phyloP scores from a whole-genome alignment of 768 basidiomycete genomes.

The Panaeolus papilionaceus region DNA sequence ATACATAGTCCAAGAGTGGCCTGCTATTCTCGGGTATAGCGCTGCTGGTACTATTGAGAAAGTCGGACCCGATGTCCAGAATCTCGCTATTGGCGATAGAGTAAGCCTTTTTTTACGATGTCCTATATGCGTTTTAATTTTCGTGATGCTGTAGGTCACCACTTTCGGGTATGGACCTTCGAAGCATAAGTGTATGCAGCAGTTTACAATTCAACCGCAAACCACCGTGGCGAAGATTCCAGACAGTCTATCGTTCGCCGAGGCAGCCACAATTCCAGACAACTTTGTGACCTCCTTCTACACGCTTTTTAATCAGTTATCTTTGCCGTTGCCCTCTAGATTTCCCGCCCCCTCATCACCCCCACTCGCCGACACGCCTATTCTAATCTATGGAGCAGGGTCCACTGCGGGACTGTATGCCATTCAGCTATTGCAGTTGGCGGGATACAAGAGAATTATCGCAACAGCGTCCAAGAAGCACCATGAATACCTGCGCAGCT shows the following conservation, averaged over 20 bases:
- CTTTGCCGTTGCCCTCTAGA: constrained; percentile 39
- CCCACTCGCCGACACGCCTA: constrained; percentile 37
- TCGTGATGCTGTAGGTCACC: constrained; percentile 26
- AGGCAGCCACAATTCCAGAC: constrained; percentile 45
- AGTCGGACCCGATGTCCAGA: constrained; percentile 40
- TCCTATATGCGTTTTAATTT: background rate
- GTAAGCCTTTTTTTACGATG: constrained; percentile 30
- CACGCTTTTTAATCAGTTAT: constrained; percentile 46
- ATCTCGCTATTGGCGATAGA: constrained; percentile 44
- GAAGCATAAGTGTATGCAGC: constrained; percentile 42
- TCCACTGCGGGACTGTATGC: constrained; percentile 46
- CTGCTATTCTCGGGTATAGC: constrained; percentile 44
- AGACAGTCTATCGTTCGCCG: constrained; percentile 40
- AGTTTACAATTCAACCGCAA: constrained; percentile 38
- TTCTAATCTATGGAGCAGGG: constrained; percentile 53
- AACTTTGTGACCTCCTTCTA: constrained; percentile 49
- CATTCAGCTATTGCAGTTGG: constrained; percentile 45
- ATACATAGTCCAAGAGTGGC: constrained; percentile 37
- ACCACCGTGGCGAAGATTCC: constrained; percentile 49
- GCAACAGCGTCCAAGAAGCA: constrained; percentile 47
- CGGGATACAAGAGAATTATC: constrained; percentile 49
- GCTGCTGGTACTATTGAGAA: constrained; percentile 44
- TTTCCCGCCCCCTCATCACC: constrained; percentile 39
- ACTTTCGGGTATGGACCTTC: constrained; percentile 35
- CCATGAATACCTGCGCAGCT: constrained; percentile 42